Percentiles rank a stretch among this genome's conserved stretches.
These are phyloP conservation scores for Melampsora larici-populina DNA, from an alignment of 1,284 basidiomycete genomes.

Conservation along the genomic window DNA sequence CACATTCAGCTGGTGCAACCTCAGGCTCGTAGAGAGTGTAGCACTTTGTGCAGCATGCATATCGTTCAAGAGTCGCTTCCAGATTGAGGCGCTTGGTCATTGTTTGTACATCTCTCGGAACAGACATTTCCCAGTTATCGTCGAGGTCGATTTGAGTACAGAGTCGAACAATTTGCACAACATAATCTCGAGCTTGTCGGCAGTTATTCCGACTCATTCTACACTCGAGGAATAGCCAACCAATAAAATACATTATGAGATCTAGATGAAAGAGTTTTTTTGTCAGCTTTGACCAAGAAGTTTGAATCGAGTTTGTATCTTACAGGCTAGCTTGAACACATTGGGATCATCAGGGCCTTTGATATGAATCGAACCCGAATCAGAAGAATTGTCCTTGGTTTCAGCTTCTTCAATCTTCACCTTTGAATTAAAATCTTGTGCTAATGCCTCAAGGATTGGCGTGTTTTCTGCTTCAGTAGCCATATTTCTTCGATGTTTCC, in stretches of 20 bases:
- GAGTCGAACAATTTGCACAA: not conserved
- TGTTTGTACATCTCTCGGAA: not conserved
- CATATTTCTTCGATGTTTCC: not conserved
- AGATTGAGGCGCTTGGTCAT: not conserved
- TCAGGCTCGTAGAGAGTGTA: not conserved
- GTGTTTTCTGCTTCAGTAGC: not conserved
- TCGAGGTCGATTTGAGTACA: not conserved
- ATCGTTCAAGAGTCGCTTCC: not conserved
- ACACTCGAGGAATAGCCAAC: not conserved
- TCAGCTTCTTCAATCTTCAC: not conserved
- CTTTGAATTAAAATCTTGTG: not conserved
- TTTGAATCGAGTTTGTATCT: not conserved
- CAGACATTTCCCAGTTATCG: not conserved
- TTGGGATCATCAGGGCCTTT: not conserved
- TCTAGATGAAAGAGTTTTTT: not conserved
- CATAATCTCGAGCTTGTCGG: not conserved
- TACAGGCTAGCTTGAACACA: not conserved
- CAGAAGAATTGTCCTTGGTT: not conserved
- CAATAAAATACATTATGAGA: constrained; percentile 5
- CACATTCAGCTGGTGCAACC: not conserved
- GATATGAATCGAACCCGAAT: not conserved
- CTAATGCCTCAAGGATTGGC: not conserved
- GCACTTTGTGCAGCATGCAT: not conserved
- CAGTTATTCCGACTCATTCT: not conserved
- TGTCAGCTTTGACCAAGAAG: not conserved